A percentile compares a stretch with the other conserved stretches of the same genome.
Conservation (phyloP, 176 grass and related monocot species). For the Oryza punctata region DNA sequence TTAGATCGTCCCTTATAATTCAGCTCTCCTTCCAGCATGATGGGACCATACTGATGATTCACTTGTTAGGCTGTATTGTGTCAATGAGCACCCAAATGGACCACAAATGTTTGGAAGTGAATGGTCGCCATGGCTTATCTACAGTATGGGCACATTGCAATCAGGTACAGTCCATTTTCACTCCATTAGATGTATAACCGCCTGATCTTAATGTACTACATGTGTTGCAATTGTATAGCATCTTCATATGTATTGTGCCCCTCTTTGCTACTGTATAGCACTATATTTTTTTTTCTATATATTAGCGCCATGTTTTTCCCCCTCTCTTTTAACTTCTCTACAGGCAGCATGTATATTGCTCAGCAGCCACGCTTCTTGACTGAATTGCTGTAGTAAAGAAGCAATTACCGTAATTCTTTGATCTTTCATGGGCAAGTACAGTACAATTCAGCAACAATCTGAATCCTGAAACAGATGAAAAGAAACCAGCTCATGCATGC, state of each 20-base stretch:
- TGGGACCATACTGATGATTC: conserved; percentile 48
- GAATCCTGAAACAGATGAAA: neutral
- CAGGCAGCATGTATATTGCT: neutral
- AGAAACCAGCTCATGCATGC: conserved; percentile 31
- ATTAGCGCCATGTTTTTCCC: neutral
- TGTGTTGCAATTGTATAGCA: neutral
- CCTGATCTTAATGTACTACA: neutral
- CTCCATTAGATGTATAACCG: conserved; percentile 12
- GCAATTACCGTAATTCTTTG: neutral
- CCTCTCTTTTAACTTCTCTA: neutral
- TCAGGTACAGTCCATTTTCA: conserved; percentile 18
- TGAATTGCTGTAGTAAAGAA: neutral
- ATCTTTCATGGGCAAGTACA: neutral
- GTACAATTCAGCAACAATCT: neutral
- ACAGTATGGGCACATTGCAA: conserved; percentile 37
- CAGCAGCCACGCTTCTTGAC: neutral
- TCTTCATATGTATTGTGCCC: neutral
- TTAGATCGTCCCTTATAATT: conserved; percentile 32
- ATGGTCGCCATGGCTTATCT: conserved; percentile 45
- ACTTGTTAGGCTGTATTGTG: conserved; percentile 49
- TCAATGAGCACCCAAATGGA: conserved; percentile 45
- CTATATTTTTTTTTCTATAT: neutral
- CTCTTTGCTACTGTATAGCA: neutral
- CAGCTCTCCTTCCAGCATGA: conserved; percentile 35
- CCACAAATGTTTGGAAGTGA: conserved; percentile 30